These are phyloP conservation scores for Malania oleifera DNA, from an alignment of 164 flowering plant species.

Conservation along the genomic window DNA sequence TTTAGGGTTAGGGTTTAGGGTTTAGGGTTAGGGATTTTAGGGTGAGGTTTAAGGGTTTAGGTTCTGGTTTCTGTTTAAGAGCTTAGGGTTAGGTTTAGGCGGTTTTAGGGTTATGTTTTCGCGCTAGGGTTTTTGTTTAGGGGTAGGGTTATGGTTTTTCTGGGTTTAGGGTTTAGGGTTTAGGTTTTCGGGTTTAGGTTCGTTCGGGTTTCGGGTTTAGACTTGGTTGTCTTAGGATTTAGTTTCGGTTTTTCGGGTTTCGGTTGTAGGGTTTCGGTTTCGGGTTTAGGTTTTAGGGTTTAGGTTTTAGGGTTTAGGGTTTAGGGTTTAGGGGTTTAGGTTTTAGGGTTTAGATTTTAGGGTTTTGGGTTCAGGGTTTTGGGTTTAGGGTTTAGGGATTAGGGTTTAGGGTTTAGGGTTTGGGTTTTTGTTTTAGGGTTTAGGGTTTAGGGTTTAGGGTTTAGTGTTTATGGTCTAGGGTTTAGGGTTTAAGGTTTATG, in stretches of 20 bases:
- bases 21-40: no score
- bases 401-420: constrained; percentile 5
- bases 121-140: constrained; percentile 4
- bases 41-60: constrained; percentile 6
- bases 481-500: constrained; percentile 1
- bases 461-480: not conserved
- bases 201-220: constrained; percentile 9
- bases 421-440: no score
- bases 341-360: constrained; percentile 10
- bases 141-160: constrained; percentile 2
- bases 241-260: constrained; percentile 8
- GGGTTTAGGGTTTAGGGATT: constrained; percentile 8
- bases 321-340: constrained; percentile 6
- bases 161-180: constrained; percentile 8
- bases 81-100: no score
- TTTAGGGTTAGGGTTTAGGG: no score
- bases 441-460: no score
- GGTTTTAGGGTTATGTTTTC: no score
- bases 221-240: no score
- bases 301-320: constrained; percentile 8
- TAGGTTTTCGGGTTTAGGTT: constrained; percentile 5
- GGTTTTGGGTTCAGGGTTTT: constrained; percentile 8
- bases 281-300: constrained; percentile 7
- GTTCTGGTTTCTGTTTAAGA: constrained; percentile 3
- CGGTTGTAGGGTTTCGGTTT: constrained; percentile 8